A percentile compares a stretch with the other conserved stretches of the same genome.
Evolutionary conservation across 129 eudicot genomes (phyloP).

Genomic region (Saussurea involucrata): DNA sequence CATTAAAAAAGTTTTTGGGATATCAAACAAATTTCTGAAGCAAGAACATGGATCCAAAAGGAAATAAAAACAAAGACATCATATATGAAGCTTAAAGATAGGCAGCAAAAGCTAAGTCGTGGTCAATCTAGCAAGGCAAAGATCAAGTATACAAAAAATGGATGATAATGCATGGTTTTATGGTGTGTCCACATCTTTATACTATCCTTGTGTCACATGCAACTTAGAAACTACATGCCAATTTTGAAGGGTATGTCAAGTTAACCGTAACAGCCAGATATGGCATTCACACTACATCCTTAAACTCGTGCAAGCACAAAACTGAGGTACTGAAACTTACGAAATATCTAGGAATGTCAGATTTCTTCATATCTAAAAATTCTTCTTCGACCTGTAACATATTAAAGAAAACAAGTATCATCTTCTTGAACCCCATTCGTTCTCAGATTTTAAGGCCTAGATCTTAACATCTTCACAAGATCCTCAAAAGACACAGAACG

Average conservation of each 20-base stretch:
- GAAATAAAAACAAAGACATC: not conserved
- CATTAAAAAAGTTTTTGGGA: not conserved
- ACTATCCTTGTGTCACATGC: not conserved
- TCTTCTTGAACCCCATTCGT: no score
- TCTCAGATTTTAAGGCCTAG: no score
- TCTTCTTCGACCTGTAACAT: conserved; percentile 47
- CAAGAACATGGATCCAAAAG: not conserved
- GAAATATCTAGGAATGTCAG: conserved; percentile 71
- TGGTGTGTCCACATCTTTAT: no score
- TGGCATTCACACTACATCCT: not conserved
- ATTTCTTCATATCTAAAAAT: conserved; percentile 48
- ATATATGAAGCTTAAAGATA: not conserved
- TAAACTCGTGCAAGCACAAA: not conserved
- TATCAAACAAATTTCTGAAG: not conserved
- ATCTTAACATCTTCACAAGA: no score
- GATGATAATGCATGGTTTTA: no score
- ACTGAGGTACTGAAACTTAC: conserved; percentile 39
- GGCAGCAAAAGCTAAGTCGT: not conserved
- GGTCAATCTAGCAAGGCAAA: not conserved
- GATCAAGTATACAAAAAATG: no score
- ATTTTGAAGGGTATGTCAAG: not conserved
- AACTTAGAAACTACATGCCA: not conserved
- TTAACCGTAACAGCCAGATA: not conserved
- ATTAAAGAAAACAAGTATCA: conserved; percentile 12
- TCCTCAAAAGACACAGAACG: no score